Percentiles rank a stretch among this genome's conserved stretches.
These are phyloP conservation scores for Xylogone sp. DNA, from an alignment of 2,329 filamentous ascomycete species.

Conservation along the genomic window DNA sequence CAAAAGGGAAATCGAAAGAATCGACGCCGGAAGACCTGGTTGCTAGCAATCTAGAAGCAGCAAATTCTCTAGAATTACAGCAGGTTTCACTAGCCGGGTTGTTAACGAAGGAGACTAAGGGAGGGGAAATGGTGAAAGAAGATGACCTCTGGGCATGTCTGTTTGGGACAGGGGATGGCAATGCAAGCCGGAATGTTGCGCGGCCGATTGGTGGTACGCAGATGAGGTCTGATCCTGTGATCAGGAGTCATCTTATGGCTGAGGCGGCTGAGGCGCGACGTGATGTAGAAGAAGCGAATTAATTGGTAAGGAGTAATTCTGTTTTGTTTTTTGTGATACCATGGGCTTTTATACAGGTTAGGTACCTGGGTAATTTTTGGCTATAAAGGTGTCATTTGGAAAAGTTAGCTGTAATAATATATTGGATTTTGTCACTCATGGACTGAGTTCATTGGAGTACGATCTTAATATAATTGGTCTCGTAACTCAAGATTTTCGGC, in stretches of 20 bases:
- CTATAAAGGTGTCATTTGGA: too few species aligned
- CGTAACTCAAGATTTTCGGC: too few species aligned
- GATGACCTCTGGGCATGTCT: constrained; percentile 86
- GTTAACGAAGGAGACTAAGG: constrained; percentile 64
- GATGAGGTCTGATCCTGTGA: constrained; percentile 16
- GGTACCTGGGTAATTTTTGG: too few species aligned
- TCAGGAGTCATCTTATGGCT: constrained; percentile 37
- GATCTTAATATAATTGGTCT: too few species aligned
- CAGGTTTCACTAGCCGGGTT: constrained; percentile 66
- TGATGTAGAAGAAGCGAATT: background rate
- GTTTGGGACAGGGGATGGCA: constrained; percentile 57
- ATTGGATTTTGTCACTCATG: too few species aligned
- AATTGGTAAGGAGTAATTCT: too few species aligned
- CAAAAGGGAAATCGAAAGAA: constrained; percentile 37
- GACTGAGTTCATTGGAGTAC: too few species aligned
- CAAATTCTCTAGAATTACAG: constrained; percentile 81
- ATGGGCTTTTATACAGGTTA: too few species aligned
- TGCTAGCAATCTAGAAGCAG: constrained; percentile 68
- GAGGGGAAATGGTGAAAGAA: constrained; percentile 75
- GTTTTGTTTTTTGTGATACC: too few species aligned
- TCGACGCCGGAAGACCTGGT: constrained; percentile 41
- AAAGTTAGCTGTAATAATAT: too few species aligned
- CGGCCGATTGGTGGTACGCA: constrained; percentile 7
- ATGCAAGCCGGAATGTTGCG: constrained; percentile 2
- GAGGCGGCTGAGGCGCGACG: constrained; percentile 48